Evolutionary conservation across 2,329 filamentous ascomycete species (phyloP), one percentile per base, ranked within the genome.

Genomic region (Pestalotiopsis fici): DNA sequence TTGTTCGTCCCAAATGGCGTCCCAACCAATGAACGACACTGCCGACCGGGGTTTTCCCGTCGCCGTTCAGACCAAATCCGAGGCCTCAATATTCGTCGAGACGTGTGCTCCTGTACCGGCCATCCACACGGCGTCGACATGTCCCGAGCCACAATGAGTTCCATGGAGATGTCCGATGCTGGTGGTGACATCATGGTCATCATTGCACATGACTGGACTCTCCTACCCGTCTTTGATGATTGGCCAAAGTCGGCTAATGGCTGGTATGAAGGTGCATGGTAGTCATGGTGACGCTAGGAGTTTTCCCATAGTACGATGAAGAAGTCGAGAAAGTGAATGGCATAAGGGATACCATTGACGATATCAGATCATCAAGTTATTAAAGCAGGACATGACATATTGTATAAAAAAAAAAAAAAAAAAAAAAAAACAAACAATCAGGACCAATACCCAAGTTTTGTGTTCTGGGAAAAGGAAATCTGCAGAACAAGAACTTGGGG

Each of bases 1-100:
- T 69, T 79, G 78, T 47, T 74, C 75, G 2, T 80, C 80, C 23
- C 73, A 76, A n/a, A 28, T 73, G 81, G 13, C 72, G 81, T 1
- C 81, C 81, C 0, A 79, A 77, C 0, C 61, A 69, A 56, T 75
- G 77, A 65, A 66, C 77, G 0, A 77, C 78, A 1, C 60, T 82
- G 4, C 80, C 80, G 21, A 28, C 21, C 21, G 54, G 25, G 54
- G n/a, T 56, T 2, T 13, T 25, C 12, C 54, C 54, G 25, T 56
- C 54, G n/a, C n/a, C 21, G 11, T 21, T 56, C 11, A n/a, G 54
- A 7, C 21, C 23, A 3, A 9, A 56, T 6, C 9, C 54, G 3
- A 15, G n/a, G 2, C 21, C 6, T 56, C 54, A 56, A 56, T 21
- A 56, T 25, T 13, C 54, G 54, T 28, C 25, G 12, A 11, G 25